Evolutionary conservation across 2,329 filamentous ascomycete genomes (phyloP).

Genomic region (Metarhizium rileyi): DNA sequence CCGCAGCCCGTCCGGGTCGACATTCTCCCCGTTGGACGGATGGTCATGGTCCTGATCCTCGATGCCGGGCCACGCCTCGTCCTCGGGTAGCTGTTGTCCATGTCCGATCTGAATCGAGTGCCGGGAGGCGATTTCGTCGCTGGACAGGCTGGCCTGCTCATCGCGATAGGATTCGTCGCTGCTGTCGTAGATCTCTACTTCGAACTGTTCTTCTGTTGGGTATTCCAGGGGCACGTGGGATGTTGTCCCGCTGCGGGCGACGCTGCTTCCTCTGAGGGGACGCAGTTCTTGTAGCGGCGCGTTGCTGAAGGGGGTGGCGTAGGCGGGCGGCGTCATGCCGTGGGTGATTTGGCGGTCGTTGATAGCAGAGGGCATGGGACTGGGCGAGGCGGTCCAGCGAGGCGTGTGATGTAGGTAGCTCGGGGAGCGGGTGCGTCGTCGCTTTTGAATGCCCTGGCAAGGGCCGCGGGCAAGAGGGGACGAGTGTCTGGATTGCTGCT

Average conservation of each 20-base stretch:
- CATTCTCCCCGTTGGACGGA: constrained; percentile 41
- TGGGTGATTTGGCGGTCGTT: constrained; percentile 20
- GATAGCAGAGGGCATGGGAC: constrained; percentile 26
- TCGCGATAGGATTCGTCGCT: constrained; percentile 23
- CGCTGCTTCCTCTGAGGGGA: constrained; percentile 18
- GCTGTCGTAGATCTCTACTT: constrained; percentile 27
- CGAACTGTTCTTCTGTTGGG: constrained; percentile 26
- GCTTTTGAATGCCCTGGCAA: constrained; percentile 29
- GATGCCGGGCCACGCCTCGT: constrained; percentile 48
- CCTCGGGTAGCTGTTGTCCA: constrained; percentile 35
- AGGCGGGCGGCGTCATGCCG: constrained; percentile 53
- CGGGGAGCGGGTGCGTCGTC: constrained; percentile 50
- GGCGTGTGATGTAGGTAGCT: constrained; percentile 44
- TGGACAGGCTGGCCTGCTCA: constrained; percentile 15
- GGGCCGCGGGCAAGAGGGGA: constrained; percentile 20
- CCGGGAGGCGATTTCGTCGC: constrained; percentile 18
- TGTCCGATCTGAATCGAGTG: constrained; percentile 9
- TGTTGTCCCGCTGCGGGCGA: constrained; percentile 15
- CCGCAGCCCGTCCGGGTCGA: constrained; percentile 28
- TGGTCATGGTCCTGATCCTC: constrained; percentile 35
- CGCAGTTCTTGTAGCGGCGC: constrained; percentile 36
- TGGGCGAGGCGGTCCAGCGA: constrained; percentile 42
- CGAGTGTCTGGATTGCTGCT: constrained; percentile 21
- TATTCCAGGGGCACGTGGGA: constrained; percentile 21
- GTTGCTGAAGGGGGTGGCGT: constrained; percentile 66